Percentiles rank a stretch among this genome's conserved stretches.
Conservation (phyloP, 1,284 basidiomycete species). For the Ganoderma boninense region DNA sequence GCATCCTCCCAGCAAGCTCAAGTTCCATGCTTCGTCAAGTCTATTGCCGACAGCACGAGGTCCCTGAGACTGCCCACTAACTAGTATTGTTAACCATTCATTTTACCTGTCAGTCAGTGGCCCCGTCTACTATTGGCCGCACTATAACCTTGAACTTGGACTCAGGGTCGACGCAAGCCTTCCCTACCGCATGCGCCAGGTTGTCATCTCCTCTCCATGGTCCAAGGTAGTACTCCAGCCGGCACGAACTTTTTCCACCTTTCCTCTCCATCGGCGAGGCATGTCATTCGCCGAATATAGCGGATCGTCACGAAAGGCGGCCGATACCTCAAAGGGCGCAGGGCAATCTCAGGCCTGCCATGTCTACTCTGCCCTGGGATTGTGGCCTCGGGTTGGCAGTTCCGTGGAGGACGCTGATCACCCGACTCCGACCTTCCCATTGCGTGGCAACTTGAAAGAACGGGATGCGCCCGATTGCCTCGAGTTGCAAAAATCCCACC, state of each 20-base stretch:
- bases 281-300: slow-evolving; percentile 17
- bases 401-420: slow-evolving; percentile 22
- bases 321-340: slow-evolving; percentile 18
- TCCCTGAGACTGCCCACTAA: neutral
- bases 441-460: slow-evolving; percentile 26
- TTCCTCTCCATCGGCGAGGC: slow-evolving; percentile 10
- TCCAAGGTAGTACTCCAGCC: slow-evolving; percentile 18
- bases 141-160: neutral
- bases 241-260: slow-evolving; percentile 8
- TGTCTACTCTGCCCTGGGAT: slow-evolving; percentile 17
- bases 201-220: slow-evolving; percentile 12
- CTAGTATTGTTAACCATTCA: slow-evolving; percentile 2
- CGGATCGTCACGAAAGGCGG: slow-evolving; percentile 22
- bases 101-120: neutral
- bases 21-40: neutral
- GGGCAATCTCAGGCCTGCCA: slow-evolving; percentile 9
- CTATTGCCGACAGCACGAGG: neutral
- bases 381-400: slow-evolving; percentile 3
- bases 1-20: neutral
- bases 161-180: neutral
- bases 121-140: neutral
- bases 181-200: neutral
- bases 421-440: slow-evolving; percentile 23
- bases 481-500: slow-evolving; percentile 10
- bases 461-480: slow-evolving; percentile 14